phyloP scores from a whole-genome alignment of 495 filamentous ascomycete species.

The Xylaria castorea region DNA sequence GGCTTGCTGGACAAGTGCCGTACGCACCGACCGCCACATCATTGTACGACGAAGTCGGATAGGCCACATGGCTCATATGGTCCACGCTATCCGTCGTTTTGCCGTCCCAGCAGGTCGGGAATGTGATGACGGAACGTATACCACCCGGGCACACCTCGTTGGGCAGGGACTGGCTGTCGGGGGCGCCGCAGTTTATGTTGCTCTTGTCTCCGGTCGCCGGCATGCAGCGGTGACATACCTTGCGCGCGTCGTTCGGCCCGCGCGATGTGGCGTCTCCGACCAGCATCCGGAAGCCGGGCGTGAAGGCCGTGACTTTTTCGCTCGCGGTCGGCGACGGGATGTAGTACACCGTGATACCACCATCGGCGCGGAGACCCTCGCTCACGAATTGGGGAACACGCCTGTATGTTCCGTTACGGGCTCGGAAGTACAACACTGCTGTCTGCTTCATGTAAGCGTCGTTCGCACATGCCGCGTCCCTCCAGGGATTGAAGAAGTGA shows the following conservation, averaged over 20 bases:
- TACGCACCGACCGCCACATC: slow-evolving; percentile 30
- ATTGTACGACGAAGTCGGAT: slow-evolving; percentile 29
- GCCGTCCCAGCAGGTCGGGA: slow-evolving; percentile 68
- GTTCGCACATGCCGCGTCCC: neutral
- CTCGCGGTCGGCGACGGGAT: slow-evolving; percentile 39
- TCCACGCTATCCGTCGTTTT: slow-evolving; percentile 64
- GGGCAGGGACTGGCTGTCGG: slow-evolving; percentile 40
- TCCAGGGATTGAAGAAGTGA: neutral
- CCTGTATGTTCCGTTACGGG: slow-evolving; percentile 51
- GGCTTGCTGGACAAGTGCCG: slow-evolving; percentile 70
- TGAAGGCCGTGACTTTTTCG: slow-evolving; percentile 64
- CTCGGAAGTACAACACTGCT: slow-evolving; percentile 46
- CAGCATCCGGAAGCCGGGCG: slow-evolving; percentile 71
- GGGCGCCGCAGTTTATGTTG: slow-evolving; percentile 41
- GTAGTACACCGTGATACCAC: slow-evolving; percentile 53
- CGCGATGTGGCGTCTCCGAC: slow-evolving; percentile 64
- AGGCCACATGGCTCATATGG: slow-evolving; percentile 64
- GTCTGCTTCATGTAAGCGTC: slow-evolving; percentile 25
- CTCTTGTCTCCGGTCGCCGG: slow-evolving; percentile 42
- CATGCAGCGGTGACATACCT: slow-evolving; percentile 62
- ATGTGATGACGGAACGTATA: slow-evolving; percentile 49
- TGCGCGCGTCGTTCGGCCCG: slow-evolving; percentile 45
- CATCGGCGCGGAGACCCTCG: slow-evolving; percentile 42
- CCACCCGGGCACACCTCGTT: slow-evolving; percentile 37
- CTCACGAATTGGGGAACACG: slow-evolving; percentile 49